Base-by-base conservation (phyloP, 345 rosid species). In the Lumnitzera racemosa region DNA sequence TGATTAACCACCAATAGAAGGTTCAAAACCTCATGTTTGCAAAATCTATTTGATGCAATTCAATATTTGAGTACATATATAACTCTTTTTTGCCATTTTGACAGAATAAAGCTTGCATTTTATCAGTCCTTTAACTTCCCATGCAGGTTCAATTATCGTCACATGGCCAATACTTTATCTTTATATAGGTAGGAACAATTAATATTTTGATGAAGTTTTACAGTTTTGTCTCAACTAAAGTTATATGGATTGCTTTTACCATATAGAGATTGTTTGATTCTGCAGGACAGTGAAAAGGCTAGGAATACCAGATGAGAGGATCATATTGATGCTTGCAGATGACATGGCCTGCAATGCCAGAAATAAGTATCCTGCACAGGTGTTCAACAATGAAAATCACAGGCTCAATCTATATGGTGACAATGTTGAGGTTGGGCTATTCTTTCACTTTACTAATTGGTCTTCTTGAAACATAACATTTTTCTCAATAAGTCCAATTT, bases 331-430 rank as follows among this genome's bases (percentile, higher is more conserved):
- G 97, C 82, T 94, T 69, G 96, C 99, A 5, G 99, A 90, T 90
- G 97, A 94, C 67, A 90, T 94, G 97, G 99, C 97, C 29, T 94
- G 97, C 71, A 94, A 94, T 77, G 73, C 95, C 58, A 83, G 99
- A 79, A 94, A 90, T 67, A 83, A 88, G 73, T 86, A 78, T 62
- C 96, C 97, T 61, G 99, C 99, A 47, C 96, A 94, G 80, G 99
- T 94, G 61, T 94, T 94, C 69, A 90, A 94, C 77, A 94, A 94
- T 58, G 97, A 94, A 64, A 90, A 94, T 74, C 99, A 90, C 66
- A 76, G 84, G 51, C 91, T 90, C 63, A 94, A 94, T 71, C 80
- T 94, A n/a, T 94, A 94, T 54, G 99, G 99, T 57, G 97, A 94
- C 76, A 94, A 94, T 56, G 97, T 90, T 43, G 99, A 94, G 96